Conservation (phyloP, 2,329 filamentous ascomycete genomes). For the Aspergillus sp. region DNA sequence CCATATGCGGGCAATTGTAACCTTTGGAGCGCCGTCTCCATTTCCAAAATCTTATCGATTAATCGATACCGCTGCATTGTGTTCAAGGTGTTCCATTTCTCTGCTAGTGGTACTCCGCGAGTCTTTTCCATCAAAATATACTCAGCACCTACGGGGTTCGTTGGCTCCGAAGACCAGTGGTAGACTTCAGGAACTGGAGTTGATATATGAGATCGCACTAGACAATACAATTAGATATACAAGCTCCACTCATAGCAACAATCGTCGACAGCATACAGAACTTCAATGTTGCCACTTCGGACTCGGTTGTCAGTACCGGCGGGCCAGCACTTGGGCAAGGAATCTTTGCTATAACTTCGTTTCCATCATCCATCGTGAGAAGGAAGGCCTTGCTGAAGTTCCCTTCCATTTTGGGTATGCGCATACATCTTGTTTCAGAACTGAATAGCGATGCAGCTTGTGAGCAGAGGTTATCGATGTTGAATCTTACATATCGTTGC, state of each 20-base stretch:
- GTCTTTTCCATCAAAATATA: slow-evolving; percentile 47
- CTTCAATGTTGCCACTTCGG: slow-evolving; percentile 41
- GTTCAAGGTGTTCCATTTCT: slow-evolving; percentile 34
- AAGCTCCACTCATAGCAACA: too few relatives aligned
- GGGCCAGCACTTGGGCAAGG: slow-evolving; percentile 29
- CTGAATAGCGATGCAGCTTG: slow-evolving; percentile 24
- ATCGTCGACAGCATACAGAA: too few relatives aligned
- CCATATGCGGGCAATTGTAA: slow-evolving; percentile 39
- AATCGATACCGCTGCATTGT: slow-evolving; percentile 21
- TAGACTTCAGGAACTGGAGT: slow-evolving; percentile 39
- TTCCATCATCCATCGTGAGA: slow-evolving; percentile 24
- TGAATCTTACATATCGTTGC: slow-evolving; percentile 31
- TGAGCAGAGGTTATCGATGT: slow-evolving; percentile 33
- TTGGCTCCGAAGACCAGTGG: slow-evolving; percentile 32
- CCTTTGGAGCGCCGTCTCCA: slow-evolving; percentile 26
- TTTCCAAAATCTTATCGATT: slow-evolving; percentile 27
- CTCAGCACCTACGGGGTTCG: slow-evolving; percentile 40
- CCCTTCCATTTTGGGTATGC: slow-evolving; percentile 24
- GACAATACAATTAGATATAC: background rate
- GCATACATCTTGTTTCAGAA: slow-evolving; percentile 23
- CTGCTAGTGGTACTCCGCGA: slow-evolving; percentile 32
- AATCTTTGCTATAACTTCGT: slow-evolving; percentile 28
- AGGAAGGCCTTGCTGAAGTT: slow-evolving; percentile 29
- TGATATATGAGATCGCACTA: slow-evolving; percentile 18
- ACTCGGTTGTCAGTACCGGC: slow-evolving; percentile 30